Percentiles rank a stretch among this genome's conserved stretches.
phyloP scores from a whole-genome alignment of 768 basidiomycete genomes.

The Boletus rubescentipes region DNA sequence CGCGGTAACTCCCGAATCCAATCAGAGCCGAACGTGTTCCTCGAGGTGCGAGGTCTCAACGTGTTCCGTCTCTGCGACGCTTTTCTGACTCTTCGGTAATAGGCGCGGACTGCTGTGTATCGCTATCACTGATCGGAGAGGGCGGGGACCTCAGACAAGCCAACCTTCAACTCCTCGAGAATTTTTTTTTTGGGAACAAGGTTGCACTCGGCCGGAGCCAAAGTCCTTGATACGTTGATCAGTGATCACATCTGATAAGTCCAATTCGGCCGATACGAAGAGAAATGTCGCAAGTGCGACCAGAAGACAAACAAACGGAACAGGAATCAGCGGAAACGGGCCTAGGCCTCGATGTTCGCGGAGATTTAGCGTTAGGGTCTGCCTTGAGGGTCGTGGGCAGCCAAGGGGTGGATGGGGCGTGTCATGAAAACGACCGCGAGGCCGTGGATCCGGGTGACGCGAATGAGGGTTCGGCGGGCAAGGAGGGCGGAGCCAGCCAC shows the following conservation, averaged over 20 bases:
- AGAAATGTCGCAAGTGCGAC: constrained; percentile 4
- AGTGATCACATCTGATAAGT: constrained; percentile 4
- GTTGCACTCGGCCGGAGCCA: background rate
- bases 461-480: constrained; percentile 14
- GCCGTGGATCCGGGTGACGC: constrained; percentile 25
- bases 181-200: constrained; percentile 3
- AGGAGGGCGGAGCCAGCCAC: background rate
- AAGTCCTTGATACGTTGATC: background rate
- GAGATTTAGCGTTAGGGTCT: constrained; percentile 23
- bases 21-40: background rate
- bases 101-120: constrained; percentile 3
- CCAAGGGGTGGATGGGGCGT: constrained; percentile 24
- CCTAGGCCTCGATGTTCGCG: constrained; percentile 13
- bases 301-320: background rate
- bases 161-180: background rate
- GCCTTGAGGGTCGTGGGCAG: constrained; percentile 27
- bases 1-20: background rate
- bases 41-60: constrained; percentile 11
- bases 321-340: background rate
- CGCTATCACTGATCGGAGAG: constrained; percentile 9
- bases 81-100: constrained; percentile 7
- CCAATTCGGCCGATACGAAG: constrained; percentile 2
- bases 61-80: constrained; percentile 8
- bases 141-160: background rate
- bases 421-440: constrained; percentile 15